phyloP scores from a whole-genome alignment of 164 flowering plant genomes.

The Nelumbo lutea region DNA sequence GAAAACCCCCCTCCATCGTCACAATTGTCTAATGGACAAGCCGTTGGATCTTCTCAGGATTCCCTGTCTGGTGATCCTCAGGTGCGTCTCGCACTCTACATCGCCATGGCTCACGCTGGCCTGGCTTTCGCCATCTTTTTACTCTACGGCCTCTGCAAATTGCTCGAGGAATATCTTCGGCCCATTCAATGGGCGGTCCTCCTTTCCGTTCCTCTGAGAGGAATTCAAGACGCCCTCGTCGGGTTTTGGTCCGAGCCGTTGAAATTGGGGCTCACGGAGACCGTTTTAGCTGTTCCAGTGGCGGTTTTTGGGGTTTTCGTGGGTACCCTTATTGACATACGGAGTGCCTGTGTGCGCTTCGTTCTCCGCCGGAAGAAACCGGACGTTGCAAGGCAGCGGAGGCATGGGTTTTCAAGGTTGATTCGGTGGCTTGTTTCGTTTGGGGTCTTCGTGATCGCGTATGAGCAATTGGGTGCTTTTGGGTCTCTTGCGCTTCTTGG shows the following conservation, averaged over 20 bases:
- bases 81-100: constrained; percentile 80
- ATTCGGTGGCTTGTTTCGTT: constrained; percentile 76
- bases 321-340: constrained; percentile 60
- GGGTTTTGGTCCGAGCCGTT: constrained; percentile 85
- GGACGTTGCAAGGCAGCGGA: constrained; percentile 6
- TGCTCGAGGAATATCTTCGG: constrained; percentile 68
- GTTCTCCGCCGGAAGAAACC: constrained; percentile 35
- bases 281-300: constrained; percentile 72
- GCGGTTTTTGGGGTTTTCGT: constrained; percentile 55
- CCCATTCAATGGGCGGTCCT: constrained; percentile 92
- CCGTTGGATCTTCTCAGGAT: constrained; percentile 6
- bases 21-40: constrained; percentile 7
- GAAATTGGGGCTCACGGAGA: constrained; percentile 73
- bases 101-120: constrained; percentile 98
- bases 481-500: constrained; percentile 51
- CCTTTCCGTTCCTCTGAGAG: constrained; percentile 85
- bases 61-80: constrained; percentile 51
- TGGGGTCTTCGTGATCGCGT: constrained; percentile 61
- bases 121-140: constrained; percentile 54
- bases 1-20: constrained; percentile 16
- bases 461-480: constrained; percentile 54
- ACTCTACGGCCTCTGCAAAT: constrained; percentile 52
- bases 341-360: constrained; percentile 24
- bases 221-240: constrained; percentile 71
- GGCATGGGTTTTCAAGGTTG: constrained; percentile 60